These are phyloP conservation scores for Zygosaccharomyces pseudorouxii DNA, from an alignment of 805 yeast genomes.

Conservation along the genomic window DNA sequence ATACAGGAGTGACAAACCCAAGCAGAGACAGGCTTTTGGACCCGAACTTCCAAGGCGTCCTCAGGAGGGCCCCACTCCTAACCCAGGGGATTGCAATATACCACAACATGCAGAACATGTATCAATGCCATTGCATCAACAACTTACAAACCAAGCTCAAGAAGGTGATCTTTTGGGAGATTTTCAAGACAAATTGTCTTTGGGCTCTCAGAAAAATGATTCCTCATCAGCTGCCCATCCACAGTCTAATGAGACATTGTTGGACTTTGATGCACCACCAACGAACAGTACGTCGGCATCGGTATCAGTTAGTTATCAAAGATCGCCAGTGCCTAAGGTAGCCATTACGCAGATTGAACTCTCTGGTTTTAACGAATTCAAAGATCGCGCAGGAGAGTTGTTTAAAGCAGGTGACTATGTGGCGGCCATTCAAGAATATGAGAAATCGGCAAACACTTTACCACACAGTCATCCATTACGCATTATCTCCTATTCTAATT, in stretches of 20 bases:
- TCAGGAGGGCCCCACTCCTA: background rate
- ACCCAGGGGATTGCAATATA: background rate
- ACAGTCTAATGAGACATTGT: conserved; percentile 7
- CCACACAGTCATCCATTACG: conserved; percentile 63
- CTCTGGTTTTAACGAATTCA: conserved; percentile 42
- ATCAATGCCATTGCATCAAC: background rate
- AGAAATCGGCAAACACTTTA: conserved; percentile 49
- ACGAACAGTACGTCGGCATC: background rate
- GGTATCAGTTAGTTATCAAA: background rate
- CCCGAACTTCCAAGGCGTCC: background rate
- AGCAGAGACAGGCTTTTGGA: background rate
- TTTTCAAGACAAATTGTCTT: conserved; percentile 5
- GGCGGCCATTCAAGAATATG: conserved; percentile 57
- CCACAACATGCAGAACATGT: background rate
- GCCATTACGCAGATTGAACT: conserved; percentile 30
- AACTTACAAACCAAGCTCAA: background rate
- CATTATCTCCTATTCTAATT: conserved; percentile 68
- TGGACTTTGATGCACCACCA: conserved; percentile 19
- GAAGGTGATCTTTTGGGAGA: conserved; percentile 15
- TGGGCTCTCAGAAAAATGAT: background rate
- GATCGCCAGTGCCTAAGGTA: conserved; percentile 7
- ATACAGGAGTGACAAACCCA: background rate
- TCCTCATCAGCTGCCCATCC: conserved; percentile 4
- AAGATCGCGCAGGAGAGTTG: conserved; percentile 53
- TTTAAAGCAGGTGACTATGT: conserved; percentile 82